Evolutionary conservation across 2,329 filamentous ascomycete species (phyloP), one percentile per base, ranked within the genome.

Genomic region (Sarocladium strictum): DNA sequence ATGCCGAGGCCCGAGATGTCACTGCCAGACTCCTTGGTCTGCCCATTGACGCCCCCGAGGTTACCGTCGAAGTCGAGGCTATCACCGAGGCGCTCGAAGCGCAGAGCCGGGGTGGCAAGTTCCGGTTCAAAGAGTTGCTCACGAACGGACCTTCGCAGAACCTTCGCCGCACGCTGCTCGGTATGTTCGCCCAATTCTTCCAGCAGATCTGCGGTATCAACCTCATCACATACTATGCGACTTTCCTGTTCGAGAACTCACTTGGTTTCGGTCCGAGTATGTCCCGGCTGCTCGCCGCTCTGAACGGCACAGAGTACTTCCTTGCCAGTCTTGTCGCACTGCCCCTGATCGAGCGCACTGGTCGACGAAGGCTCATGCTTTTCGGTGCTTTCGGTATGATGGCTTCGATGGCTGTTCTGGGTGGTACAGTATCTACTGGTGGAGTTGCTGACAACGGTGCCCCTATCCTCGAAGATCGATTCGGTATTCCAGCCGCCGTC

Each of bases 331-430:
- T 67, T 27, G 61, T 73, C 7, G 69, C 71, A 1, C 59, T 73
- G 3, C 67, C 68, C 15, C 65, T 70, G 2, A 76, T 78, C 53
- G 75, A 78, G 67, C 73, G 76, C 2, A 76, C 78, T 19, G 83
- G 82, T 4, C 77, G 85, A 19, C 75, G 85, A 3, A 73, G 74
- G 37, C 73, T 88, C 54, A 86, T 88, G 78, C 64, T 87, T 27
- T 77, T 83, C 56, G 84, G 84, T 24, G 81, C 83, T 0, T 70
- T 79, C 49, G 83, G 82, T 21, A 87, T 87, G 84, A 80, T 32
- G 83, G 64, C 79, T 2, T 80, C 76, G 53, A 86, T 87, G 84
- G 73, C 81, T 10, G 72, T 87, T 53, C 68, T 79, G 55, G 67
- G 69, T 3, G 66, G 67, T 35, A 61, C 65, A 1, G 57, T 60